Base-by-base conservation (phyloP, 2,329 filamentous ascomycete genomes). In the Cordyceps tenuipes region DNA sequence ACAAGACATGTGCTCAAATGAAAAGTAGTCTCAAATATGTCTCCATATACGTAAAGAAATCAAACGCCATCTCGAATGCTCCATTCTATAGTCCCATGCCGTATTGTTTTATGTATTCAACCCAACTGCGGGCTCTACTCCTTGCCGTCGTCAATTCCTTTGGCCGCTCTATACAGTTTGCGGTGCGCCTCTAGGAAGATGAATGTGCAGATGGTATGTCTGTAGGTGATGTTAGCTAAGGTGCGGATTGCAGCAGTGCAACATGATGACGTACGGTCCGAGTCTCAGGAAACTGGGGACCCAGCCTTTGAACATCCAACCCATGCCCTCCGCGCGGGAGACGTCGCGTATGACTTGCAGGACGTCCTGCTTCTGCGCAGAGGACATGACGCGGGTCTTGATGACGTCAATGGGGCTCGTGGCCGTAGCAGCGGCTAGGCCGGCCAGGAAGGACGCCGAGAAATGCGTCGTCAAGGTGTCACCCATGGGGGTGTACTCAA, bases 231-330 rank as follows among this genome's bases (percentile, higher is more conserved):
- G n/a, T 46, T 26, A 48, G 54, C 52, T 23, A 39, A 43, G 34
- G 51, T 48, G 39, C 13, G 3, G 7, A 2, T 21, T 19, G 17
- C n/a, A 21, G 10, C 48, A 12, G n/a, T 23, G 23, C 23, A 23
- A 23, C 23, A 4, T 23, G 23, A 23, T 13, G 29, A 79, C 82
- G 75, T 73, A 84, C 79, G 84, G 84, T 68, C 84, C 84, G 54
- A 88, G 73, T 62, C 85, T 75, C 64, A 87, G 76, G 69, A 87
- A 87, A 66, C 82, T 85, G n/a, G 91, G 91, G 51, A 92, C 85
- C 90, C 90, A 95, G 62, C 91, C 91, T 72, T 90, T 89, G 75
- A 95, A 95, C 82, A 93, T 87, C 91, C 91, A 96, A 49, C 80
- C 75, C 54, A 89, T 71, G 1, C 91, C 91, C 69, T 95, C 89